phyloP scores from a whole-genome alignment of 2,329 filamentous ascomycete species.

The Zasmidium cellare region DNA sequence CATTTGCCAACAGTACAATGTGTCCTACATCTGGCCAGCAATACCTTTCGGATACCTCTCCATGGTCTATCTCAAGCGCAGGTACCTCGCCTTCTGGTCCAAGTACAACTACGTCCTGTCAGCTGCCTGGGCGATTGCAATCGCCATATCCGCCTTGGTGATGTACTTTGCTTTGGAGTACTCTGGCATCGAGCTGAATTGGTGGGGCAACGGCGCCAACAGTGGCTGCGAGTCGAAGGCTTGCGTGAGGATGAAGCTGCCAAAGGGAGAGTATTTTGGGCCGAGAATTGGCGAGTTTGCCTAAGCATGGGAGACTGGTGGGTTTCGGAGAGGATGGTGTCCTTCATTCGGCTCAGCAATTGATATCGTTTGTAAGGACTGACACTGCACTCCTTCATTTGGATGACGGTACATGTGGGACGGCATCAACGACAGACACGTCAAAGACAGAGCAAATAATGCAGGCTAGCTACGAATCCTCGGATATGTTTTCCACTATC shows the following conservation, averaged over 20 bases:
- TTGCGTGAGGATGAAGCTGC: slow-evolving; percentile 4
- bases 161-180: slow-evolving; percentile 10
- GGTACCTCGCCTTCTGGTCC: slow-evolving; percentile 10
- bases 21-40: slow-evolving; percentile 3
- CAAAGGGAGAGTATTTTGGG: not conserved
- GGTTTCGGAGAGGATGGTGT: no score
- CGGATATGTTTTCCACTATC: no score
- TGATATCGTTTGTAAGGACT: no score
- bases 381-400: no score
- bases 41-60: slow-evolving; percentile 1
- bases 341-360: no score
- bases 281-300: no score
- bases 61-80: slow-evolving; percentile 2
- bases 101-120: slow-evolving; percentile 11
- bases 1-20: no score
- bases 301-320: no score
- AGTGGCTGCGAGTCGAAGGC: slow-evolving; percentile 2
- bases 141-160: slow-evolving; percentile 8
- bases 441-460: no score
- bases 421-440: no score
- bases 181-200: slow-evolving; percentile 2
- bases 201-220: slow-evolving; percentile 9
- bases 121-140: slow-evolving; percentile 6
- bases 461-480: no score
- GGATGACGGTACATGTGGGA: no score